These are phyloP conservation scores for Fusarium tupiense DNA, from an alignment of 2,329 filamentous ascomycete genomes.

Conservation along the genomic window DNA sequence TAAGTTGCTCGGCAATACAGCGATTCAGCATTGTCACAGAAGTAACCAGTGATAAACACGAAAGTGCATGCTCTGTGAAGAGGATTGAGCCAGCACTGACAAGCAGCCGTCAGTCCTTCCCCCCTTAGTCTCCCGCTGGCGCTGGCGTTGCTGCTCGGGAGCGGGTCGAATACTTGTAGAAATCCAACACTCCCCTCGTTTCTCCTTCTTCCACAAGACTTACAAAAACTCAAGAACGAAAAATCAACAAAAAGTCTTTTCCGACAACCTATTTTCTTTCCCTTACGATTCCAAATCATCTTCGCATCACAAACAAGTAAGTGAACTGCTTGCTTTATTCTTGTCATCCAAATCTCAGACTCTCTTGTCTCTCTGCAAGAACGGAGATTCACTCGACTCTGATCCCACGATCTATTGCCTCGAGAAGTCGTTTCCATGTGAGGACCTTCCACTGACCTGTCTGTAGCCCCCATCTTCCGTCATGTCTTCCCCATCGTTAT, in stretches of 20 bases:
- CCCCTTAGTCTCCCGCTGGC: background rate
- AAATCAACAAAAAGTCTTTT: too few species aligned
- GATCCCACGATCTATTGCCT: background rate
- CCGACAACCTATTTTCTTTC: too few species aligned
- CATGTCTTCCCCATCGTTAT: too few species aligned
- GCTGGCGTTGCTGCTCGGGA: background rate
- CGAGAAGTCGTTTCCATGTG: background rate
- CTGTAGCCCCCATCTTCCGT: fast-evolving
- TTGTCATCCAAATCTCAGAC: too few species aligned
- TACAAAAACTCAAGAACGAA: too few species aligned
- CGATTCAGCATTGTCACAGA: background rate
- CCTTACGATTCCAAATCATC: too few species aligned
- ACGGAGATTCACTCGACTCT: too few species aligned
- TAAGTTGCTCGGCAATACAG: background rate
- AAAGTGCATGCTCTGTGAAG: too few species aligned
- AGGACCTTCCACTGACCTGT: background rate
- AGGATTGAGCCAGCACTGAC: background rate
- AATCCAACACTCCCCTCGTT: background rate
- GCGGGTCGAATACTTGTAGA: too few species aligned
- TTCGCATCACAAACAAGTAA: background rate
- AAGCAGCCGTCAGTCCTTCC: background rate
- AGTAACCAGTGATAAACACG: fast-evolving
- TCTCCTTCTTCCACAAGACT: background rate
- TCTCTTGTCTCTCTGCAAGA: background rate
- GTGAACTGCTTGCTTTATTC: background rate